Evolutionary conservation across 345 rosid genomes (phyloP), one percentile per base, ranked within the genome.

Genomic region (Sisymbrium irio): DNA sequence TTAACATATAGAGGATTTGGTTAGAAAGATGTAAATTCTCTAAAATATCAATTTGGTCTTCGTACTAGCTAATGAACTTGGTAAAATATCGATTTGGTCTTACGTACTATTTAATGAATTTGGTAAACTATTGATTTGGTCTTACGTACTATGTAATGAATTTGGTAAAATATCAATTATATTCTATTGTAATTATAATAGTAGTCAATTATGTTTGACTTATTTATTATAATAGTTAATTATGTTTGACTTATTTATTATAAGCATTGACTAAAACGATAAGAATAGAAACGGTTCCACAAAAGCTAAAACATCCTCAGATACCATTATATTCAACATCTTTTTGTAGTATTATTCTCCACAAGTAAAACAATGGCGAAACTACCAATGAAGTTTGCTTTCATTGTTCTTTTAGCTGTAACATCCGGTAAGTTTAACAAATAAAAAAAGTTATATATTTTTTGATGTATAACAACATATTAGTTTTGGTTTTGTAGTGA

Each of bases 301-400:
- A 18, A 46, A 46, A 18, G 53, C 25, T 46, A 46, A 46, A 4
- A 46, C 25, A 46, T 47, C 53, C 53, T 18, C 27, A 1, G 13
- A 9, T 53, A 53, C 58, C 44, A 40, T 5, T 12, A 53, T 53
- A 2, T 49, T 10, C 33, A 6, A 27, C 27, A 54, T 20, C 20
- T 42, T 20, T 10, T 20, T 5, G 55, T 49, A 49, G 9, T 20
- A 20, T 9, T 20, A 4, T 49, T 22, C 30, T 49, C 55, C 20
- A 49, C 30, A 49, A 22, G 55, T 46, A 28, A 55, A 30, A 18
- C 14, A 57, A 57, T 35, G 42, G 49, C 3, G 22, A 51, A 65
- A 25, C 53, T 65, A n/a, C 19, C 71, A 25, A 12, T 69, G 32
- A 69, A 56, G 40, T 40, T 14, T 42, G 44, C 44, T 30, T 56